phyloP scores from a whole-genome alignment of 2,329 filamentous ascomycete genomes.

The Talaromyces sp. region DNA sequence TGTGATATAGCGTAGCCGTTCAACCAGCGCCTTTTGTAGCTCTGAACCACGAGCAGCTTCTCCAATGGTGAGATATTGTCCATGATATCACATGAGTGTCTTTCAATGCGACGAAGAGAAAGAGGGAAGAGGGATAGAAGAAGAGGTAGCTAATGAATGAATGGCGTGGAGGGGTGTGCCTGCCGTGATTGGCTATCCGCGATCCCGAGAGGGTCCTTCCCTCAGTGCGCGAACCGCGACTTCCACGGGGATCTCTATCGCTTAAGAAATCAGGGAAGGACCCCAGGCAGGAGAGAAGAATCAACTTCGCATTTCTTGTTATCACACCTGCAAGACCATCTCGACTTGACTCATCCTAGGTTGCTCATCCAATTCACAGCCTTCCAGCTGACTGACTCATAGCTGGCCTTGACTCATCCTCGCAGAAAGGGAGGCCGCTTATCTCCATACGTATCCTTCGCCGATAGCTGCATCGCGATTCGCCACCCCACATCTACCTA shows the following conservation, averaged over 20 bases:
- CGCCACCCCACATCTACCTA: slow-evolving; percentile 21
- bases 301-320: background rate
- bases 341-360: too few relatives aligned
- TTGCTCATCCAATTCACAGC: background rate
- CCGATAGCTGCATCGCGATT: slow-evolving; percentile 21
- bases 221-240: slow-evolving; percentile 5
- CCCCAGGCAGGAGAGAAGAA: background rate
- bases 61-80: background rate
- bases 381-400: background rate
- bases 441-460: slow-evolving; percentile 1
- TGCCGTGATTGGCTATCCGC: slow-evolving; percentile 36
- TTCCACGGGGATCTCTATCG: background rate
- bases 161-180: slow-evolving; percentile 39
- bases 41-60: background rate
- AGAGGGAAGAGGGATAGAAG: background rate
- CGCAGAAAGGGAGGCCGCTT: background rate
- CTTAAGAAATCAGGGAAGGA: slow-evolving; percentile 3
- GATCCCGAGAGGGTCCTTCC: slow-evolving; percentile 23
- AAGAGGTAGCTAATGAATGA: slow-evolving; percentile 32
- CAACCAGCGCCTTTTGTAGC: background rate
- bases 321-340: background rate
- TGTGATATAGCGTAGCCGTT: background rate
- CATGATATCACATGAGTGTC: background rate
- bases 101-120: background rate
- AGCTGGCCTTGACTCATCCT: background rate